phyloP scores from a whole-genome alignment of 306 rosid genomes.

The Datisca glomerata region DNA sequence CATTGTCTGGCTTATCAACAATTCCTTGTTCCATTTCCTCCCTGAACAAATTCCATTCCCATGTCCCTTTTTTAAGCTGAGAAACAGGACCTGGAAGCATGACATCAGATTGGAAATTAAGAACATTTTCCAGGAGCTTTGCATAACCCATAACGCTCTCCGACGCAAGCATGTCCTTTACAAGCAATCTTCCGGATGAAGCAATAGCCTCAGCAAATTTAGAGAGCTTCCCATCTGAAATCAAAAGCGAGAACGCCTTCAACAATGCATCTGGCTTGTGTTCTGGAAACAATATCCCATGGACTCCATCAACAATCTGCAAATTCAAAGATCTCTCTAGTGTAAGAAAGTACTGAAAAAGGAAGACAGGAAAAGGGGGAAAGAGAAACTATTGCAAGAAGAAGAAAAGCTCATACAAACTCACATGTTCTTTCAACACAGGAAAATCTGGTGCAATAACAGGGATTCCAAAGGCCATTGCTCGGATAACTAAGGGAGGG shows the following conservation, averaged over 20 bases:
- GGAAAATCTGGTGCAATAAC: conserved; percentile 72
- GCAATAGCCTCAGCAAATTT: conserved; percentile 61
- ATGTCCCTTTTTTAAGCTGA: conserved; percentile 46
- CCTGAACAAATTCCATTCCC: conserved; percentile 74
- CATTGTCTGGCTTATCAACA: conserved; percentile 14
- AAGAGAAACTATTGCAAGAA: background rate
- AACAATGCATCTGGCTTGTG: conserved; percentile 61
- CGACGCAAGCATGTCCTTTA: conserved; percentile 63
- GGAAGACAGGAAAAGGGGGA: background rate
- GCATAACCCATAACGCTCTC: conserved; percentile 75
- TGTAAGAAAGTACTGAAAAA: conserved; percentile 8
- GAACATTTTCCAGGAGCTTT: conserved; percentile 75
- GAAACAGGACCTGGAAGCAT: conserved; percentile 60
- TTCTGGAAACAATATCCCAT: conserved; percentile 48
- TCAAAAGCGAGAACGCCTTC: conserved; percentile 50
- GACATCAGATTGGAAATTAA: conserved; percentile 71
- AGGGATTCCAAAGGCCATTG: conserved; percentile 81
- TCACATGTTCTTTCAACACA: conserved; percentile 58
- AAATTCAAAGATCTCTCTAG: conserved; percentile 6
- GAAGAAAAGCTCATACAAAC: conserved; percentile 26
- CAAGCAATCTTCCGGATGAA: conserved; percentile 62
- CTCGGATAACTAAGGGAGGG: conserved; percentile 73
- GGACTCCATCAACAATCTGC: conserved; percentile 63
- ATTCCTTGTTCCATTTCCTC: conserved; percentile 23
- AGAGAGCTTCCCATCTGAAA: conserved; percentile 76